Evolutionary conservation across 1,139 yeast genomes (phyloP).

Genomic region (Arxiozyma telluris): DNA sequence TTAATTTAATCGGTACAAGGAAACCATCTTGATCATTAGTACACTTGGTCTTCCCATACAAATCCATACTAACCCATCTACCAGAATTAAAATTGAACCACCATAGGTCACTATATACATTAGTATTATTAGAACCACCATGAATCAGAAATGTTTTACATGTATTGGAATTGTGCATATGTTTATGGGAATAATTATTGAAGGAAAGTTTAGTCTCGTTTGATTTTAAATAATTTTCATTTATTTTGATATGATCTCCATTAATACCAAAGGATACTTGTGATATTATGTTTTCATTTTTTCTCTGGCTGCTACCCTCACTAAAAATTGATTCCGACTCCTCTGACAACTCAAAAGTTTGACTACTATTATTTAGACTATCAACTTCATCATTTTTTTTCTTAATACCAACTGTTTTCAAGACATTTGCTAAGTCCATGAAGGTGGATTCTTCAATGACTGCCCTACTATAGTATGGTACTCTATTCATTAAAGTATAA

Average conservation of each 20-base stretch:
- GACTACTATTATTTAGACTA: not conserved
- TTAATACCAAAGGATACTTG: not conserved
- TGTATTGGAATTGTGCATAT: not conserved
- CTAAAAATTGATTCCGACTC: not conserved
- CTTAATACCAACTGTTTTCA: slow-evolving; percentile 1
- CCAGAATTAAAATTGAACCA: slow-evolving; percentile 36
- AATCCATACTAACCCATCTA: slow-evolving; percentile 31
- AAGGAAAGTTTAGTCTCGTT: slow-evolving; percentile 5
- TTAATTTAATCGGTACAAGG: slow-evolving; percentile 12
- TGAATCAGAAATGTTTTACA: slow-evolving; percentile 30
- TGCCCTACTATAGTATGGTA: not conserved
- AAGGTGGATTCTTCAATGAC: slow-evolving; percentile 6
- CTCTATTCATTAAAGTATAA: slow-evolving; percentile 14
- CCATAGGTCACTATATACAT: slow-evolving; percentile 41
- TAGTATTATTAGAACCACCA: slow-evolving; percentile 39
- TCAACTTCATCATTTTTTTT: not conserved
- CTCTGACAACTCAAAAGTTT: not conserved
- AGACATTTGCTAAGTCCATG: slow-evolving; percentile 11
- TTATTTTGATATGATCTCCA: not conserved
- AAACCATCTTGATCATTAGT: not conserved
- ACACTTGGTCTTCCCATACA: slow-evolving; percentile 14
- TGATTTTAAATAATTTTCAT: not conserved
- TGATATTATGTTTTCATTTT: not conserved
- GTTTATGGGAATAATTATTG: not conserved
- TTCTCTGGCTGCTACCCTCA: not conserved